Percentiles rank a stretch among this genome's conserved stretches.
phyloP scores from a whole-genome alignment of 495 filamentous ascomycete genomes.

The Penicillium alfredii region DNA sequence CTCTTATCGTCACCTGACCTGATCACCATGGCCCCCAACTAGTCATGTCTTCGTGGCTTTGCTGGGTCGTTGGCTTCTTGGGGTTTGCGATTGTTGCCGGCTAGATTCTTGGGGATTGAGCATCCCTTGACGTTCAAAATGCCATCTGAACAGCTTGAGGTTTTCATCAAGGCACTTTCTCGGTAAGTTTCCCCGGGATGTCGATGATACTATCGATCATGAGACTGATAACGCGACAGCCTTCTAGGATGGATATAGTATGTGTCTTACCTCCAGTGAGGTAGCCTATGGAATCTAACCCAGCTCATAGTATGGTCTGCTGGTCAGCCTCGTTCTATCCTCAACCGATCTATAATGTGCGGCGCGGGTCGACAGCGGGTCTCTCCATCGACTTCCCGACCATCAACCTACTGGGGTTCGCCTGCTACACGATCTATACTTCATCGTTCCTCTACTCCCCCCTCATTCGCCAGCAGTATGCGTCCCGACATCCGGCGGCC shows the following conservation, averaged over 20 bases:
- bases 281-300: constrained; percentile 1
- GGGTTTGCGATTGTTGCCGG: too few relatives aligned
- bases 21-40: too few relatives aligned
- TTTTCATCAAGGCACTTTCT: constrained; percentile 39
- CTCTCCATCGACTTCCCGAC: constrained; percentile 81
- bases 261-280: constrained; percentile 6
- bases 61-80: too few relatives aligned
- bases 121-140: constrained; percentile 6
- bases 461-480: constrained; percentile 74
- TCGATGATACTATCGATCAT: too few relatives aligned
- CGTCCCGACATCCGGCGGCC: constrained; percentile 63
- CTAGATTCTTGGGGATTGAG: too few relatives aligned
- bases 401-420: constrained; percentile 78
- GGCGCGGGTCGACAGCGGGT: constrained; percentile 68
- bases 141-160: constrained; percentile 27
- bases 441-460: constrained; percentile 69
- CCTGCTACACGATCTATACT: constrained; percentile 71
- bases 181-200: constrained; percentile 33
- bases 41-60: too few relatives aligned
- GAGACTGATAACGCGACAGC: constrained; percentile 10
- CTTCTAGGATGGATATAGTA: constrained; percentile 44
- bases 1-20: too few relatives aligned
- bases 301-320: constrained; percentile 45
- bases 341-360: constrained; percentile 71
- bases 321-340: constrained; percentile 94